A percentile compares a stretch with the other conserved stretches of the same genome.
Evolutionary conservation across 2,329 filamentous ascomycete genomes (phyloP).

Genomic region (Colletotrichum camelliae): DNA sequence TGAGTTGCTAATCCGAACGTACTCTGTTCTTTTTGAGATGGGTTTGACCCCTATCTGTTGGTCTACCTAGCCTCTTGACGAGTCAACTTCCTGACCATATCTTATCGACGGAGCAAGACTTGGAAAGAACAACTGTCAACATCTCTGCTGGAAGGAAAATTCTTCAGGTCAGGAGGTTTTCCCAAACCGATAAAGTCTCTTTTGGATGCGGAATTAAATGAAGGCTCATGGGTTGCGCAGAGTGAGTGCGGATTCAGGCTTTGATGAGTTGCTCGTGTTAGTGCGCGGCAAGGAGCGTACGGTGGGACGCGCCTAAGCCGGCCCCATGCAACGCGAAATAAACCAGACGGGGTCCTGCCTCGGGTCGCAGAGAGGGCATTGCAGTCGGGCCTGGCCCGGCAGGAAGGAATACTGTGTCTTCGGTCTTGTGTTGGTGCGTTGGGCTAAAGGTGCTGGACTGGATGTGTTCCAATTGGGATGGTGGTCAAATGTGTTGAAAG

Average conservation of each 20-base stretch:
- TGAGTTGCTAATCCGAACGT: not conserved
- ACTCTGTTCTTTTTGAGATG: not conserved
- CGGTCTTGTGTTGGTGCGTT: not conserved
- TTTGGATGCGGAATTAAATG: not conserved
- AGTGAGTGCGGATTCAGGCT: not conserved
- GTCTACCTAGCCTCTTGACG: not conserved
- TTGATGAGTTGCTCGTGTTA: constrained; percentile 16
- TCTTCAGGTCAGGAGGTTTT: not conserved
- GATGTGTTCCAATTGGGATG: not conserved
- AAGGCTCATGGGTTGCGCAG: not conserved
- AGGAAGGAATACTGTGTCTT: not conserved
- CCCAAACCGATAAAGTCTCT: not conserved
- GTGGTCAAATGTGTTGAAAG: not conserved
- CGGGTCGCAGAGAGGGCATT: not conserved
- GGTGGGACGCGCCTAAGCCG: not conserved
- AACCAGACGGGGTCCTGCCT: constrained; percentile 10
- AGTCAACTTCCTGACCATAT: not conserved
- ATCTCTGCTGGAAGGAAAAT: not conserved
- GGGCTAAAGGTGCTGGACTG: no score
- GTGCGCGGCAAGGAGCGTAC: not conserved
- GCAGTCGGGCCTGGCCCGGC: not conserved
- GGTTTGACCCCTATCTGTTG: not conserved
- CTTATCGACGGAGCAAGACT: not conserved
- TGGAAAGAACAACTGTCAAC: not conserved
- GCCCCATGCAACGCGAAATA: constrained; percentile 3